Evolutionary conservation across 1,284 basidiomycete genomes (phyloP), one percentile per base, ranked within the genome.

Genomic region (Melampsora occidentalis): DNA sequence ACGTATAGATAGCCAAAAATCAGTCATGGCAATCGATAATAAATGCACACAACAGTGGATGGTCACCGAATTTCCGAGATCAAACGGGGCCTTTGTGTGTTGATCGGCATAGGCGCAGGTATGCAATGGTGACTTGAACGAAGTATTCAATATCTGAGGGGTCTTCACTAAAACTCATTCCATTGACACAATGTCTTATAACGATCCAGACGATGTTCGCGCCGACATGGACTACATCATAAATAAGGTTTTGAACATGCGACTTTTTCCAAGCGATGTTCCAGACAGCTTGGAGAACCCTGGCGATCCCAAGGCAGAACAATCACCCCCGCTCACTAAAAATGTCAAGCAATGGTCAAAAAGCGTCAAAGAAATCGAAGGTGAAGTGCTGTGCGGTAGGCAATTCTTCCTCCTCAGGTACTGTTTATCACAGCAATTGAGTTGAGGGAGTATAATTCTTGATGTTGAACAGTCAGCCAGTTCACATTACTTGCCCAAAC

Each of bases 401-500:
- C 35, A 25, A 20, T 57, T 2, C 14, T 57, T 57, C 18, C 6
- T 9, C 9, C 28, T 16, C 9, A 22, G 6, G 6, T 22, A 57
- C 28, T 28, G 28, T n/a, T 2, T 57, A n/a, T n/a, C 53, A 57
- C 6, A 10, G 5, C 10, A 10, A 42, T 42, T 1, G 12, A 6
- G 6, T 42, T 42, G 10, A 35, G 35, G 5, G 9, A 9, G 35
- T 42, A 42, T 42, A 1, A 42, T 42, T 42, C 39, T 10, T 42
- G 4, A 42, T 42, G 12, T 42, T 12, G 6, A 9, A 10, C 67
- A 84, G 83, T 94, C 18, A 94, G 92, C 0, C 93, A 96, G 80
- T 96, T 96, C 83, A 96, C 93, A 0, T 86, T 96, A 20, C 85
- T 93, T 80, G 93, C 92, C n/a, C 90, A 90, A 79, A 94, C 92